Base-by-base conservation (phyloP, 2,329 filamentous ascomycete genomes). In the Polytolypa hystricis region DNA sequence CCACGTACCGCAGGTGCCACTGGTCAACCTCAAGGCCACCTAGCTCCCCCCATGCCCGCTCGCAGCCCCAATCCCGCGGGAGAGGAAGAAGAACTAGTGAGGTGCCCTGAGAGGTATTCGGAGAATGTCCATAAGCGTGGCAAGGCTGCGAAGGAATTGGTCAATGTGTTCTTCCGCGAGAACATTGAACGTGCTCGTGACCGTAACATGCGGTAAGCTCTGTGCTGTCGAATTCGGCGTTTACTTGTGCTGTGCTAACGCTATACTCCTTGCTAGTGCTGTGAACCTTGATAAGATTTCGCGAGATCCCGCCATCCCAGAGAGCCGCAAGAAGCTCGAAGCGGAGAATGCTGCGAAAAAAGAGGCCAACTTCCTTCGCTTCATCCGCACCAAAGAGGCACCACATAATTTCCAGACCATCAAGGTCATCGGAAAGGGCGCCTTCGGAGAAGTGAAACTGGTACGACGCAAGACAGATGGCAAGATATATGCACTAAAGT, bases 351-450 rank as follows among this genome's bases (percentile, higher is more conserved):
- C 86, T 47, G 83, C 86, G 38, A 81, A 83, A 53, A 85, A 87
- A 52, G 91, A 98, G 59, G 87, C 84, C 46, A 98, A 98, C 58
- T 98, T 98, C 55, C 91, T 98, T 61, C 81, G 89, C 46, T 98
- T 98, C 65, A 91, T 98, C 40, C 81, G 85, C 44, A 93, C 91
- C 28, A 98, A 96, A 60, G 84, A 89, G 16, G 96, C 89, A 7
- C 86, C 89, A 8, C 79, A 89, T 49, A 96, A 96, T 66, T 98
- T 96, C 70, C 77, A 79, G 46, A 96, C 89, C 1, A 73, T 96
- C 62, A 96, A 96, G 71, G 89, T 96, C 50, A 98, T 98, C 51
- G 91, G 91, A 55, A 98, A 98, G 71, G 91, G 91, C 62, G 91
- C 91, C 10, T 98, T 98, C 55, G 91, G 91, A 58, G 91, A 98